Evolutionary conservation across 768 basidiomycete species (phyloP).

Genomic region (Bullera alba): DNA sequence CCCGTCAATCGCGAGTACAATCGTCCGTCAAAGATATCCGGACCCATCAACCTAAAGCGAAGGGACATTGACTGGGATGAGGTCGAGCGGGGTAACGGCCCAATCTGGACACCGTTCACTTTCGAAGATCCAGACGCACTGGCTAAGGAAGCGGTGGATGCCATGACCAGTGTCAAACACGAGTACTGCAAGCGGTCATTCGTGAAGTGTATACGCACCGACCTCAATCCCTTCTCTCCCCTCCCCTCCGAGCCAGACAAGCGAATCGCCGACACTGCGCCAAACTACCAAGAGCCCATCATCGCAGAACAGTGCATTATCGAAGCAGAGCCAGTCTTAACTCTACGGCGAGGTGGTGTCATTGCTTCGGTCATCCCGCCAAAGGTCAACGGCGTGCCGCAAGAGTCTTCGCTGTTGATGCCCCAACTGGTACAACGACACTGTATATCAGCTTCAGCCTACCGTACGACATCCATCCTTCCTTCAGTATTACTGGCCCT

Average conservation of each 20-base stretch:
- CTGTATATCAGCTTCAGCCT: constrained; percentile 21
- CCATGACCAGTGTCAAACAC: constrained; percentile 2
- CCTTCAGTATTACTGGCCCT: constrained; percentile 16
- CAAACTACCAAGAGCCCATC: not conserved
- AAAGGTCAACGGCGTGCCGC: not conserved
- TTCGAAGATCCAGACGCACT: not conserved
- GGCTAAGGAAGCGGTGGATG: constrained; percentile 5
- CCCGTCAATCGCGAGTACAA: constrained; percentile 3
- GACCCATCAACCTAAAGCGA: constrained; percentile 1
- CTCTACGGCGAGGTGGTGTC: constrained; percentile 16
- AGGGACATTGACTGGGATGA: constrained; percentile 30
- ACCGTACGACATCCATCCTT: constrained; percentile 17
- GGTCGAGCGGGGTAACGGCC: constrained; percentile 9
- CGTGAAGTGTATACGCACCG: constrained; percentile 7
- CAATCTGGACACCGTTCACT: constrained; percentile 8
- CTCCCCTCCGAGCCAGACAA: constrained; percentile 5
- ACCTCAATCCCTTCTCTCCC: constrained; percentile 18
- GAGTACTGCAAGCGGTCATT: constrained; percentile 25
- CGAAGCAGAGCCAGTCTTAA: constrained; percentile 3
- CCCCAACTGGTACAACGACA: constrained; percentile 17
- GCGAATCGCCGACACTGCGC: constrained; percentile 6
- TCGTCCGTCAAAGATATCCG: not conserved
- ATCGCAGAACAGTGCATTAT: constrained; percentile 14
- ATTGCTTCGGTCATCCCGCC: constrained; percentile 2
- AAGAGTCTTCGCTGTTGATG: constrained; percentile 2